Conservation (phyloP, 805 yeast genomes). For the Komagataella populi region DNA sequence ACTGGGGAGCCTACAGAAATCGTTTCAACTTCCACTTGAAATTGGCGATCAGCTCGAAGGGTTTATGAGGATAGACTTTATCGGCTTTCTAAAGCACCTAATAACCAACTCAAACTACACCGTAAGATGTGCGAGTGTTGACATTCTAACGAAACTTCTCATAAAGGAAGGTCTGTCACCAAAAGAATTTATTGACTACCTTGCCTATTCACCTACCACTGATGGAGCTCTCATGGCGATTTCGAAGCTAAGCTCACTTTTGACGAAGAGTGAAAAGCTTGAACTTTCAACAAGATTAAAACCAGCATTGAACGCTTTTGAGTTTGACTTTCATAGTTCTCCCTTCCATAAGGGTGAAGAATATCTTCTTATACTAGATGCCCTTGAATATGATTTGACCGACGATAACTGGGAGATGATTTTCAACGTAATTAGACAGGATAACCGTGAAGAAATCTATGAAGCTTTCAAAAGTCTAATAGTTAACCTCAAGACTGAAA, state of each 20-base stretch:
- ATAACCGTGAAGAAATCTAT: slow-evolving; percentile 8
- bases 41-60: slow-evolving; percentile 6
- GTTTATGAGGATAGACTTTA: slow-evolving; percentile 12
- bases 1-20: slow-evolving; percentile 26
- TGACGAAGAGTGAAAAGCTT: slow-evolving; percentile 3
- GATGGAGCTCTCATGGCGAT: not conserved
- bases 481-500: not conserved
- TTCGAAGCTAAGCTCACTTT: not conserved
- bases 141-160: slow-evolving; percentile 16
- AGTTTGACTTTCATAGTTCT: slow-evolving; percentile 20
- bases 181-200: not conserved
- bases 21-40: slow-evolving; percentile 17
- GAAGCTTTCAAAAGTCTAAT: slow-evolving; percentile 18
- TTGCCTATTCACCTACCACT: slow-evolving; percentile 2
- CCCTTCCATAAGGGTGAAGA: slow-evolving; percentile 24
- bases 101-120: slow-evolving; percentile 27
- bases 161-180: not conserved
- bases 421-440: slow-evolving; percentile 15
- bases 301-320: not conserved
- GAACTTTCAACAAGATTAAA: slow-evolving; percentile 4
- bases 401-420: slow-evolving; percentile 8
- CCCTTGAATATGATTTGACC: not conserved
- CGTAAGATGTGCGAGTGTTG: slow-evolving; percentile 26
- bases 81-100: slow-evolving; percentile 17
- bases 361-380: slow-evolving; percentile 11